Conservation (phyloP, 2,329 filamentous ascomycete species). For the Phoma herbarum region DNA sequence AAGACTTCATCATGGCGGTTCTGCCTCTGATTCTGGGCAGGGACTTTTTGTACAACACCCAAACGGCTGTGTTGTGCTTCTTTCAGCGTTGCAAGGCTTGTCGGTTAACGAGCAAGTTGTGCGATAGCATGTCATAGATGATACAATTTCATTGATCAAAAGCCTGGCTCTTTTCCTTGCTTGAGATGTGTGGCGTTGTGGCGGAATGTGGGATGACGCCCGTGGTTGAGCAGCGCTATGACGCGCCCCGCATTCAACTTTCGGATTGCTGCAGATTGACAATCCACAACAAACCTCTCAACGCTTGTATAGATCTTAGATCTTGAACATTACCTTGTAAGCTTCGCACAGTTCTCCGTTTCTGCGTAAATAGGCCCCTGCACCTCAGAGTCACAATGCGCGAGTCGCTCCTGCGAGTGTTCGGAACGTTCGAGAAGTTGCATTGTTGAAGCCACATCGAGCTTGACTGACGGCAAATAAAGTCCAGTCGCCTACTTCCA, state of each 20-base stretch:
- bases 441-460: constrained; percentile 4
- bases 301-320: background rate
- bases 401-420: background rate
- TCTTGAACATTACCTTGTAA: background rate
- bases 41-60: constrained; percentile 14
- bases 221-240: constrained; percentile 10
- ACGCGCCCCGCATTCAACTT: constrained; percentile 24
- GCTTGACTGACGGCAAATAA: constrained; percentile 14
- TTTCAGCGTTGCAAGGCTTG: constrained; percentile 1
- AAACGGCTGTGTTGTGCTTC: constrained; percentile 2
- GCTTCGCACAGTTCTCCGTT: background rate
- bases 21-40: background rate
- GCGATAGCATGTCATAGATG: constrained; percentile 5
- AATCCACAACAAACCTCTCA: constrained; percentile 6
- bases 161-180: background rate
- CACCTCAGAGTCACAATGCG: background rate
- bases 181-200: constrained; percentile 12
- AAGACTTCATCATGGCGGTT: background rate
- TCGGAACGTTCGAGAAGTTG: constrained; percentile 20
- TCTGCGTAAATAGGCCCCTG: background rate
- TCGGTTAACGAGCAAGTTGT: background rate
- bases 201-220: constrained; percentile 8
- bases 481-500: background rate
- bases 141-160: background rate
- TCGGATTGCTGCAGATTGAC: background rate